Percentiles rank a stretch among this genome's conserved stretches.
Conservation (phyloP, 495 filamentous ascomycete species). For the Daldinia vernicosa region DNA sequence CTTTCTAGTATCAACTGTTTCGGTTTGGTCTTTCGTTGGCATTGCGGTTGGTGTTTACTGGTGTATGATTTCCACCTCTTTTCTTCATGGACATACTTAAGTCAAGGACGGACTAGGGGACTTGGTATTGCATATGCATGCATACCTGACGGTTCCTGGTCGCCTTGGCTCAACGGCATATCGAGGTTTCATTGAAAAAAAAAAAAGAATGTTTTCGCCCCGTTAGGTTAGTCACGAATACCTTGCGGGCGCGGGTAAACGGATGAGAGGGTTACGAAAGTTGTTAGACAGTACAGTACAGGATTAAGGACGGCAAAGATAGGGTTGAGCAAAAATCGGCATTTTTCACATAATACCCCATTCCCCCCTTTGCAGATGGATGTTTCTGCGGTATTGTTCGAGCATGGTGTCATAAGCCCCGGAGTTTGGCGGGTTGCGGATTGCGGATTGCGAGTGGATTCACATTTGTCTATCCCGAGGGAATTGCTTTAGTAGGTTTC, state of each 20-base stretch:
- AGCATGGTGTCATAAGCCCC: constrained; percentile 34
- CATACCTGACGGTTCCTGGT: neutral
- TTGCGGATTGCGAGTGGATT: constrained; percentile 4
- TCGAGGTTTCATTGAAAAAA: constrained; percentile 10
- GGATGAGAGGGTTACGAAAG: constrained; percentile 24
- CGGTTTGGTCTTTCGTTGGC: constrained; percentile 40
- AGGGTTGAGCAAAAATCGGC: constrained; percentile 8
- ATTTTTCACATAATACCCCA: constrained; percentile 45
- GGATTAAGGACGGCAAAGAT: constrained; percentile 32
- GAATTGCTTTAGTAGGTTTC: constrained; percentile 31
- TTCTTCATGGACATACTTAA: constrained; percentile 42
- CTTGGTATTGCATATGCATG: neutral
- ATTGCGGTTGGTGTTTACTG: constrained; percentile 49
- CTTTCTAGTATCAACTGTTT: constrained; percentile 27
- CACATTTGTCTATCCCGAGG: constrained; percentile 4
- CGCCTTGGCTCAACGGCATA: constrained; percentile 7
- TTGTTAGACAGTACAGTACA: constrained; percentile 38
- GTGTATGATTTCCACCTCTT: constrained; percentile 36
- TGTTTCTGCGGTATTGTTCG: constrained; percentile 11
- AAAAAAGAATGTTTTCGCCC: neutral
- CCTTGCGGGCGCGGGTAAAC: constrained; percentile 16
- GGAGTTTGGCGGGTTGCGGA: constrained; percentile 35
- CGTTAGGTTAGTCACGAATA: constrained; percentile 8
- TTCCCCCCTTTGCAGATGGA: constrained; percentile 16
- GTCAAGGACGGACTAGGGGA: constrained; percentile 2